Evolutionary conservation across 2,329 filamentous ascomycete species (phyloP).

Genomic region (Fusarium euwallaceae): DNA sequence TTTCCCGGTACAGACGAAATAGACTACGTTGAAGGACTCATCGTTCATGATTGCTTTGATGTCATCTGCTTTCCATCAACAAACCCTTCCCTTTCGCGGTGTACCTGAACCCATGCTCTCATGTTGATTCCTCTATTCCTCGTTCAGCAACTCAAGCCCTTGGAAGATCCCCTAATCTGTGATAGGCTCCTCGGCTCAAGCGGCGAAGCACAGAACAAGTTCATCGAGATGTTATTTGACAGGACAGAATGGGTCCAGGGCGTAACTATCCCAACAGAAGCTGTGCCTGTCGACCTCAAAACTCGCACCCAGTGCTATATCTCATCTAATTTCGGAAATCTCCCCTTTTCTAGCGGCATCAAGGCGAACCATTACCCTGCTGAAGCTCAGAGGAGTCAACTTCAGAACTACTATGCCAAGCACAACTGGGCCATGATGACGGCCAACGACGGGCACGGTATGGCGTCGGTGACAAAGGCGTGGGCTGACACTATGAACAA

Average conservation of each 20-base stretch:
- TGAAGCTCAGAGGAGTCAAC: constrained; percentile 11
- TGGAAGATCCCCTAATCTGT: background rate
- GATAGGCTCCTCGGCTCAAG: background rate
- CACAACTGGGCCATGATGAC: constrained; percentile 34
- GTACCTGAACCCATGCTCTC: background rate
- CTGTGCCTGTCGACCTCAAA: constrained; percentile 1
- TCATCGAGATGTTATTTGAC: constrained; percentile 25
- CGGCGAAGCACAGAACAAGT: constrained; percentile 4
- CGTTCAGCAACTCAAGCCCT: too few relatives aligned
- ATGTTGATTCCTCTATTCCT: background rate
- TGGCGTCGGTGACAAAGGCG: constrained; percentile 20
- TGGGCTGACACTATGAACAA: constrained; percentile 29
- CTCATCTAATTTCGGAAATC: constrained; percentile 27
- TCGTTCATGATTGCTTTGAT: background rate
- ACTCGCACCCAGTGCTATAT: constrained; percentile 4
- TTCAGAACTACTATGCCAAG: constrained; percentile 24
- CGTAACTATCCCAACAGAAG: background rate
- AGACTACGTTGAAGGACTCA: background rate
- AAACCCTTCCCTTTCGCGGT: background rate
- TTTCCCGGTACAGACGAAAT: background rate
- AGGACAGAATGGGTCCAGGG: constrained; percentile 18
- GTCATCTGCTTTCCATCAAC: background rate
- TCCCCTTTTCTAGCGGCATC: constrained; percentile 30
- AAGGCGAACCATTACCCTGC: constrained; percentile 33
- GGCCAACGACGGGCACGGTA: constrained; percentile 17